A percentile compares a stretch with the other conserved stretches of the same genome.
Conservation (phyloP, 306 rosid genomes). For the Lithocarpus polystachyus region DNA sequence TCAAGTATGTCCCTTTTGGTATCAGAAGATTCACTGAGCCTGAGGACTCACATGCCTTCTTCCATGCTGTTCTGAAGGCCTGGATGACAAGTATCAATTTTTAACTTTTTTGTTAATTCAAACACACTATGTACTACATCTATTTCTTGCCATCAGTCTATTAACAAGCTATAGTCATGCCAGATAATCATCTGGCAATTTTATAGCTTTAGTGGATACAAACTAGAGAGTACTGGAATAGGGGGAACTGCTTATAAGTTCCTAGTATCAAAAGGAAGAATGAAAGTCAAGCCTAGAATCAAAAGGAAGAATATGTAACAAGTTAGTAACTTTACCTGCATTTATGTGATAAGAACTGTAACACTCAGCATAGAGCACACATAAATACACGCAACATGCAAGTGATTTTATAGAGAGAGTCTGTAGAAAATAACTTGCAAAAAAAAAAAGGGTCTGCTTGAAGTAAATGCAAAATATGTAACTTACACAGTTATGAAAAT, state of each 20-base stretch:
- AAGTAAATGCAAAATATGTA: neutral
- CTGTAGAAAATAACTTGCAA: neutral
- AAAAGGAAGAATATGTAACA: neutral
- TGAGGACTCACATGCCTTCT: conserved; percentile 35
- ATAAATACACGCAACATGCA: neutral
- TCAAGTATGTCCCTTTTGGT: conserved; percentile 41
- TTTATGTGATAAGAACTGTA: neutral
- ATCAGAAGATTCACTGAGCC: conserved; percentile 35
- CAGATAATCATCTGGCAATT: neutral
- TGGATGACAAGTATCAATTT: conserved; percentile 14
- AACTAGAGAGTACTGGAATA: neutral
- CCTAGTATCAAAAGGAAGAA: neutral
- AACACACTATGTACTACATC: neutral
- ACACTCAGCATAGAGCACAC: neutral
- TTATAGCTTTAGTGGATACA: neutral
- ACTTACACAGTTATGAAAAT: too few relatives aligned
- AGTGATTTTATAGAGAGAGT: neutral
- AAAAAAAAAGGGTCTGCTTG: neutral
- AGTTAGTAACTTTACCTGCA: neutral
- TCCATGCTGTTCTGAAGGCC: conserved; percentile 45
- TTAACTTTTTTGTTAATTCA: neutral
- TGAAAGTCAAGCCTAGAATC: neutral
- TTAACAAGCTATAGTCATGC: neutral
- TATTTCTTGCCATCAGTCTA: neutral
- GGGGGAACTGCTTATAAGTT: neutral